Evolutionary conservation across 2,329 filamentous ascomycete genomes (phyloP), one percentile per base, ranked within the genome.

Genomic region (Cladosporium phlei): DNA sequence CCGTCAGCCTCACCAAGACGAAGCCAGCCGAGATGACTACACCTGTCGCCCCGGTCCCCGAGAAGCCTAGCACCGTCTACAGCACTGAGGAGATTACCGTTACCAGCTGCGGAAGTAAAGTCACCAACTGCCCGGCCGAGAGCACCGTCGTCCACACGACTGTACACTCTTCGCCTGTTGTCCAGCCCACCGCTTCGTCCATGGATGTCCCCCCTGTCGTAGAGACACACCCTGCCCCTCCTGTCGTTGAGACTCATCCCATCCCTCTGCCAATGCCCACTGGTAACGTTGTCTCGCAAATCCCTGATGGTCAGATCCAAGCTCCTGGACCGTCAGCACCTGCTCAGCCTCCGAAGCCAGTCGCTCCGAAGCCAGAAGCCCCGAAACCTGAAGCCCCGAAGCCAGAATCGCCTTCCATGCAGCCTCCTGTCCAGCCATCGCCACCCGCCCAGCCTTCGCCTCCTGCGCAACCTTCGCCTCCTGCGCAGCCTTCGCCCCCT

Each of bases 31-130:
- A 33, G 21, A 11, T 20, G 22, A 38, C n/a, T 11, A 12, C 19
- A 10, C 29, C 21, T 24, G 28, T 10, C 9, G 17, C 30, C 17
- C 30, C 30, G 8, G 22, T 16, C 5, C 24, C 24, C 38, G 35
- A 38, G 35, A 24, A 24, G 20, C 35, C 46, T n/a, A 39, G 44
- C 27, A 56, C 54, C 25, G 44, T 56, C 21, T 58, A 58, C 54
- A 50, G 50, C 50, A 61, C 59, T 32, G 28, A 52, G n/a, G 40
- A 51, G 7, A 57, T 68, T 45, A 71, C 69, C 30, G 57, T 69
- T 55, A 66, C 63, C 46, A 61, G 65, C 55, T 69, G 68, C 54
- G 65, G 61, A 7, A 57, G 65, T 20, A 59, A 58, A 33, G 62
- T 66, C 17, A 64, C 60, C 28, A 55, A 63, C 55, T 70, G 68